Evolutionary conservation across 1,284 basidiomycete species (phyloP), one percentile per base, ranked within the genome.

Genomic region (Microbotryum lychnidis-dioicae): DNA sequence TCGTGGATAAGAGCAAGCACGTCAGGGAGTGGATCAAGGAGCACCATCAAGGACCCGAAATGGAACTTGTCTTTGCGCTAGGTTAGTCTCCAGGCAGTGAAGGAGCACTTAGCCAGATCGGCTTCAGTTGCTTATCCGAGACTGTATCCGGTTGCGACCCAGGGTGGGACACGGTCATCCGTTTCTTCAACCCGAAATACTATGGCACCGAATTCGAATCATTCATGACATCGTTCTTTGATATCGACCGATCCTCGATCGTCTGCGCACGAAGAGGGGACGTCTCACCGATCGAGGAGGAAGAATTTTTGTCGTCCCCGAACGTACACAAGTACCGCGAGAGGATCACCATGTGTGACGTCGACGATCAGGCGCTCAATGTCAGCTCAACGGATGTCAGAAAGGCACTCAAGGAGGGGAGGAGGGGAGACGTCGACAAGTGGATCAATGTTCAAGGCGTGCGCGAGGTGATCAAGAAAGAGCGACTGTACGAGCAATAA

Each of bases 141-240:
- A 63, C 14, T 65, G 37, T 50, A n/a, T 21, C 6, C 48, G 27
- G 27, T 27, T 20, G 27, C 33, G 12, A 10, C 20, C 8, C 51
- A 53, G 93, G 93, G 10, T 83, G 84, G 58, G 94, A 98, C 73
- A 98, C 94, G 1, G 80, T 97, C 33, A 82, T 85, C 60, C 84
- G 94, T 9, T 81, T 97, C 55, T 85, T 96, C 61, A 82, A 86
- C 18, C 81, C 84, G 1, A 82, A 83, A 46, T 97, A 91, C 75
- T 97, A 97, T 71, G 75, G 64, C 2, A 70, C 76, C 3, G 80
- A 81, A 52, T 76, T 92, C 83, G 69, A 77, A 50, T 64, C 68
- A 6, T 79, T 82, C 9, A 78, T 92, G 25, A 73, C 72, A n/a
- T 75, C 73, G 16, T 87, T 91, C 75, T 82, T 93, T 64, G 57